phyloP scores from a whole-genome alignment of 805 yeast genomes.

The Pichia deserticola region DNA sequence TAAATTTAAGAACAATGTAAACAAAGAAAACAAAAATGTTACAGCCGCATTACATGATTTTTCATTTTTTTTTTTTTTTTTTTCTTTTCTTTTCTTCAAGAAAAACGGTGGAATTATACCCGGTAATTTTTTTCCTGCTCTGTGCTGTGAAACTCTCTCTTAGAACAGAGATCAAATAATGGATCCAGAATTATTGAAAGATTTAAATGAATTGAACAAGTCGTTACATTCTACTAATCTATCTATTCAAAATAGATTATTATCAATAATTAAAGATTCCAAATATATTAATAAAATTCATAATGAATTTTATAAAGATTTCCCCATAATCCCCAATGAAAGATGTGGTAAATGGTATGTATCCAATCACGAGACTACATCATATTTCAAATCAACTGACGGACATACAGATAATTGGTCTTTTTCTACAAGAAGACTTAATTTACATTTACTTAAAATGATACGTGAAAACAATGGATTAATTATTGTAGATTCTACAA shows the following conservation, averaged over 20 bases:
- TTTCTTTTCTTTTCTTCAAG: too few species aligned
- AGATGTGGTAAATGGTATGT: conserved; percentile 87
- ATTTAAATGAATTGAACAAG: conserved; percentile 9
- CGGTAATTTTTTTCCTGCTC: too few species aligned
- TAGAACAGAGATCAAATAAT: neutral
- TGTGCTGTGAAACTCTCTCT: too few species aligned
- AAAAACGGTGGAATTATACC: too few species aligned
- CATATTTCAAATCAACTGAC: conserved; percentile 86
- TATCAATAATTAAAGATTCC: conserved; percentile 63
- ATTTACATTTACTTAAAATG: conserved; percentile 57
- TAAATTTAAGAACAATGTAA: too few species aligned
- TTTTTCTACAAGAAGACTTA: conserved; percentile 65
- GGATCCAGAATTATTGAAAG: conserved; percentile 15
- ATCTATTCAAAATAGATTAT: conserved; percentile 41
- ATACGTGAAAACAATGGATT: conserved; percentile 39
- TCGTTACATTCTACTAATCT: conserved; percentile 10
- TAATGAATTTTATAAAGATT: conserved; percentile 21
- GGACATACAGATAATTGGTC: conserved; percentile 83
- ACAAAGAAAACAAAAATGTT: neutral
- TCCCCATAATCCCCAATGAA: conserved; percentile 63
- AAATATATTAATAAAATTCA: conserved; percentile 39
- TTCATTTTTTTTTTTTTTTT: too few species aligned
- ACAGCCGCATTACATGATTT: too few species aligned
- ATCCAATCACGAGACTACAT: conserved; percentile 24
- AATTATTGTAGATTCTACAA: conserved; percentile 72